Percentiles rank a stretch among this genome's conserved stretches.
Evolutionary conservation across 2,329 filamentous ascomycete species (phyloP).

Genomic region (Alternaria sp.): DNA sequence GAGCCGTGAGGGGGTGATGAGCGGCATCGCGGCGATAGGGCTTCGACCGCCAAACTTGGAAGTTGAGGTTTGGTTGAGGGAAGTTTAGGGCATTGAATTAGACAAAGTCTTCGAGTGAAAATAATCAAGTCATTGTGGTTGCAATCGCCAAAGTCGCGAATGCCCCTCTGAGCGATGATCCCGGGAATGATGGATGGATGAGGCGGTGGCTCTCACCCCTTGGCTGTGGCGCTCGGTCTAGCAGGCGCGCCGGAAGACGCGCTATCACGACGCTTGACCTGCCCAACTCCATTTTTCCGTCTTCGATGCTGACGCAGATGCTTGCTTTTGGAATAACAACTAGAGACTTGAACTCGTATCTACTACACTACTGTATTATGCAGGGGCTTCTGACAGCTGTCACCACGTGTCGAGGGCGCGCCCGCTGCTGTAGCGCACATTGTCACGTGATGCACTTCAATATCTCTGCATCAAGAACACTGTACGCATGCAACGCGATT

Average conservation of each 20-base stretch:
- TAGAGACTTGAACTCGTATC: background rate
- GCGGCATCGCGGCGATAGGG: constrained; percentile 31
- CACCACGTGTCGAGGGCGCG: background rate
- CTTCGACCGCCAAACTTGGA: background rate
- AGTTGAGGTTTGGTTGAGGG: background rate
- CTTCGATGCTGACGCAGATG: background rate
- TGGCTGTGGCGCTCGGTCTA: constrained; percentile 19
- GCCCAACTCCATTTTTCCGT: background rate
- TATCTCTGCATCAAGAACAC: background rate
- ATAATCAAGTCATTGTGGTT: background rate
- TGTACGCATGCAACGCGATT: background rate
- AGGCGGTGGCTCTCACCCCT: constrained; percentile 9
- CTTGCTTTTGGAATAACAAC: background rate
- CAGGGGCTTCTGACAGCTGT: background rate
- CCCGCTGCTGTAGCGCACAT: background rate
- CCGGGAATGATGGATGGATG: background rate
- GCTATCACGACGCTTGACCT: background rate
- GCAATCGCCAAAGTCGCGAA: constrained; percentile 6
- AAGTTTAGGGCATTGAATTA: background rate
- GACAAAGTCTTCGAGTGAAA: background rate
- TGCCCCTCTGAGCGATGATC: constrained; percentile 5
- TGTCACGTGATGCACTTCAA: background rate
- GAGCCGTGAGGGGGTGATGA: constrained; percentile 42
- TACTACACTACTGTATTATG: background rate
- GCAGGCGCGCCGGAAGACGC: constrained; percentile 6